Conservation (phyloP, 352 stramenopile species). For the Pythium brassicae region DNA sequence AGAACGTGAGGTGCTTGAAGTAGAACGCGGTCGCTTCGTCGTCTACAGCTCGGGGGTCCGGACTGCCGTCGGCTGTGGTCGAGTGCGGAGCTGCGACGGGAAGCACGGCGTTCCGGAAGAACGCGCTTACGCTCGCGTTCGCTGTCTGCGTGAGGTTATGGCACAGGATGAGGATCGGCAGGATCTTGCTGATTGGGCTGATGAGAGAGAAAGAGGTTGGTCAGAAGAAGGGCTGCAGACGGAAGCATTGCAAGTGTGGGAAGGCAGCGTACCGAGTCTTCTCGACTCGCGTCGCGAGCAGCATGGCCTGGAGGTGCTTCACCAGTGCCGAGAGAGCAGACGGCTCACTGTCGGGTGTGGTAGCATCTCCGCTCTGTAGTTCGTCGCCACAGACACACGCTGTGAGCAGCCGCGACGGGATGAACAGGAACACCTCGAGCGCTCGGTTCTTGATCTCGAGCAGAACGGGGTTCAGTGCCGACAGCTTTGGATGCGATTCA, state of each 20-base stretch:
- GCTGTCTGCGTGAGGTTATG: constrained; percentile 47
- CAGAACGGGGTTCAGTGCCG: constrained; percentile 21
- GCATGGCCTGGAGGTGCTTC: constrained; percentile 45
- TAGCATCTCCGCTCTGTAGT: neutral
- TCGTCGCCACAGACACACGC: constrained; percentile 28
- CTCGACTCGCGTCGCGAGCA: constrained; percentile 52
- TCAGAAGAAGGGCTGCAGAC: no score
- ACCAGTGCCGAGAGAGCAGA: constrained; percentile 26
- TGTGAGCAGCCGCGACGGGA: constrained; percentile 33
- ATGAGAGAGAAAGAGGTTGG: neutral
- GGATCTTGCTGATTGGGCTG: constrained; percentile 39
- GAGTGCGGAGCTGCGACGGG: neutral
- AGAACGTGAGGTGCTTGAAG: constrained; percentile 63
- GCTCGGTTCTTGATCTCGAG: constrained; percentile 60
- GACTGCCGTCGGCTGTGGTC: neutral
- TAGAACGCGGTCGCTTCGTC: constrained; percentile 19
- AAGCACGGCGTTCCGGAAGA: constrained; percentile 44
- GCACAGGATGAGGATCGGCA: constrained; percentile 60
- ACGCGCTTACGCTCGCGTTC: constrained; percentile 20
- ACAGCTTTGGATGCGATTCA: constrained; percentile 25
- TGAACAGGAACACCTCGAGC: constrained; percentile 61
- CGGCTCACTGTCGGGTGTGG: no score
- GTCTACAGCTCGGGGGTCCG: neutral
- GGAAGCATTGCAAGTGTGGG: neutral
- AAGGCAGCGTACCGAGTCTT: constrained; percentile 36